Evolutionary conservation across 2,329 filamentous ascomycete genomes (phyloP).

Genomic region (Penicillium sclerotigenum): DNA sequence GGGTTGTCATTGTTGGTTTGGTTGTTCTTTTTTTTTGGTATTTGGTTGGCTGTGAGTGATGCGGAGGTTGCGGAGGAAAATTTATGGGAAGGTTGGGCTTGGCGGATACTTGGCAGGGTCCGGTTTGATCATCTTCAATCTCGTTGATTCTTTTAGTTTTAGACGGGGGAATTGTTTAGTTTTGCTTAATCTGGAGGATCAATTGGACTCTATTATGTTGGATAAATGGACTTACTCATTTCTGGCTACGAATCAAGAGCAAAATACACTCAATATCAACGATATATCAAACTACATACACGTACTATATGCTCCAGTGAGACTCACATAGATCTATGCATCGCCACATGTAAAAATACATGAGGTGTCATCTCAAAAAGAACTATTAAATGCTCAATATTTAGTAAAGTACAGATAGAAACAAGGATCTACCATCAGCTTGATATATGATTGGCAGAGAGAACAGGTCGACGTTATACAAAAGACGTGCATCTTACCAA

Average conservation of each 20-base stretch:
- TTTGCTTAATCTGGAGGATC: rapidly evolving
- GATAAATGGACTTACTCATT: rapidly evolving
- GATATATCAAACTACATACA: no score
- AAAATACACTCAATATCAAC: neutral
- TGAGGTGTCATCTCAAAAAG: no score
- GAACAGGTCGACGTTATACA: neutral
- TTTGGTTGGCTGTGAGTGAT: neutral
- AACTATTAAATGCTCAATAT: neutral
- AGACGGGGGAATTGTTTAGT: no score
- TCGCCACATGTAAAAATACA: neutral
- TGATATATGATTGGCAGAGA: neutral
- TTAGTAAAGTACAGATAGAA: no score
- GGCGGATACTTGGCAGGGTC: neutral
- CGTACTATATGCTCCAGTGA: no score
- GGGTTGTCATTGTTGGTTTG: slow-evolving; percentile 14
- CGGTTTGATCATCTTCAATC: neutral
- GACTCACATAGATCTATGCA: no score
- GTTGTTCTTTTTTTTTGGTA: neutral
- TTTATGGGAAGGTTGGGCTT: slow-evolving; percentile 13
- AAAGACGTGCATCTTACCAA: neutral
- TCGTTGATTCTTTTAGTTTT: neutral
- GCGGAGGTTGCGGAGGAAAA: slow-evolving; percentile 14
- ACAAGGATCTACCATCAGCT: neutral
- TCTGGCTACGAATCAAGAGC: neutral
- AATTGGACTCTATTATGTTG: neutral